phyloP scores from a whole-genome alignment of 2,329 filamentous ascomycete species.

The Dactylellina haptotyla region DNA sequence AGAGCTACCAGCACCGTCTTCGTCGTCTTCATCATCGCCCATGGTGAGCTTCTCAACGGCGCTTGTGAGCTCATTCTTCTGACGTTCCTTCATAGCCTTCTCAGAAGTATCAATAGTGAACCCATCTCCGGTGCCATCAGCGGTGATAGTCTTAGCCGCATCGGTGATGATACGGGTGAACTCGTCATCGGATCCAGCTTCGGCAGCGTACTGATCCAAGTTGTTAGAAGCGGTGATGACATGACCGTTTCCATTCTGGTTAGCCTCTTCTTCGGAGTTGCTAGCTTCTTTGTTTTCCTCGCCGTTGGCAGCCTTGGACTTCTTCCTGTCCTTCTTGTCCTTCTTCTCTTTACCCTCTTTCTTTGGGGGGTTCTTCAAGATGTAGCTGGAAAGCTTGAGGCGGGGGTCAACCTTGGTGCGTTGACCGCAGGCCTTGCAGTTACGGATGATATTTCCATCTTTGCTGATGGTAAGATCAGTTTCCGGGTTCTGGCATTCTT shows the following conservation, averaged over 20 bases:
- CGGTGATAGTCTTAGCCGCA: constrained; percentile 77
- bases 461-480: constrained; percentile 90
- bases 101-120: constrained; percentile 98
- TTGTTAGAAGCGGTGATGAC: constrained; percentile 61
- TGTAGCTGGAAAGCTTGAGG: constrained; percentile 96
- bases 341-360: constrained; percentile 92
- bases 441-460: constrained; percentile 87
- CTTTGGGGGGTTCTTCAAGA: constrained; percentile 90
- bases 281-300: constrained; percentile 63
- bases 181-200: constrained; percentile 88
- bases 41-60: constrained; percentile 93
- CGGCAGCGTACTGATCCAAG: constrained; percentile 67
- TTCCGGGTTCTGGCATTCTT: constrained; percentile 99
- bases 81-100: constrained; percentile 92
- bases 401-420: constrained; percentile 90
- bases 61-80: constrained; percentile 82
- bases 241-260: constrained; percentile 69
- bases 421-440: constrained; percentile 98
- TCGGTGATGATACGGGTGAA: constrained; percentile 79
- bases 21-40: constrained; percentile 76
- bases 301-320: constrained; percentile 69
- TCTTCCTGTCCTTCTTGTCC: constrained; percentile 85
- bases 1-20: constrained; percentile 80
- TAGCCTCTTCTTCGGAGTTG: constrained; percentile 68
- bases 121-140: constrained; percentile 68